Percentiles rank a stretch among this genome's conserved stretches.
These are phyloP conservation scores for Mortierella sp. DNA, from an alignment of 371 early-diverging fungal genomes.

Conservation along the genomic window DNA sequence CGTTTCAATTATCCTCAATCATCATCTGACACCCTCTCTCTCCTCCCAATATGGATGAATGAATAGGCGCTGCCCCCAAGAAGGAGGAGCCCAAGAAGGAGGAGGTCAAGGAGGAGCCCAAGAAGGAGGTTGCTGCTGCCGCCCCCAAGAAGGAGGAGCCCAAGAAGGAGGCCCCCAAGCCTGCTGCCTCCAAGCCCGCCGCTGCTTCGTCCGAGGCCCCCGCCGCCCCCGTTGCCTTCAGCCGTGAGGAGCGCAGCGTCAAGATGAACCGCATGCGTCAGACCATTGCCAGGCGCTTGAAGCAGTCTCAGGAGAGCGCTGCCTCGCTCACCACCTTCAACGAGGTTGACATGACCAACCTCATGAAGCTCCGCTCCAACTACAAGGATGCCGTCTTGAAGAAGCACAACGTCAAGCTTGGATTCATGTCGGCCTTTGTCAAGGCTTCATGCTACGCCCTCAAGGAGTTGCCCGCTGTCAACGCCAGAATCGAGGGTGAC, in stretches of 20 bases:
- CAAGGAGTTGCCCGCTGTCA: slow-evolving; percentile 92
- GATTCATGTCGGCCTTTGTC: slow-evolving; percentile 98
- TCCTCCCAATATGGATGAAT: not conserved
- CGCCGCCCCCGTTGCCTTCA: slow-evolving; percentile 52
- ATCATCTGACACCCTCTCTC: slow-evolving; percentile 1
- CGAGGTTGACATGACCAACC: slow-evolving; percentile 96
- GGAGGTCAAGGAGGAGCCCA: slow-evolving; percentile 46
- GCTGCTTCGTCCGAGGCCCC: slow-evolving; percentile 43
- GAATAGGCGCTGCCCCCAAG: slow-evolving; percentile 40
- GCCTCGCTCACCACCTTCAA: slow-evolving; percentile 99
- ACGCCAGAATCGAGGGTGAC: slow-evolving; percentile 91
- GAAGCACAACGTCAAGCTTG: slow-evolving; percentile 96
- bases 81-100: slow-evolving; percentile 39
- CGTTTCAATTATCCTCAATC: not conserved
- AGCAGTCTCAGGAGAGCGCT: slow-evolving; percentile 97
- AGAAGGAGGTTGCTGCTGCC: slow-evolving; percentile 62
- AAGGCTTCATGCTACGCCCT: slow-evolving; percentile 91
- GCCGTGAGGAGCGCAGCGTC: slow-evolving; percentile 78
- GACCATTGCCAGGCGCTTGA: slow-evolving; percentile 94
- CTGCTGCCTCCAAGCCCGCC: slow-evolving; percentile 7
- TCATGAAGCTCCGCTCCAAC: slow-evolving; percentile 89
- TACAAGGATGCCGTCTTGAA: slow-evolving; percentile 96
- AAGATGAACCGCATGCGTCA: slow-evolving; percentile 98
- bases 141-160: slow-evolving; percentile 56
- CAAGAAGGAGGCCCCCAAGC: slow-evolving; percentile 39